A percentile compares a stretch with the other conserved stretches of the same genome.
Evolutionary conservation across 1,139 yeast genomes (phyloP).

Genomic region (Saccharomyces hybrid): DNA sequence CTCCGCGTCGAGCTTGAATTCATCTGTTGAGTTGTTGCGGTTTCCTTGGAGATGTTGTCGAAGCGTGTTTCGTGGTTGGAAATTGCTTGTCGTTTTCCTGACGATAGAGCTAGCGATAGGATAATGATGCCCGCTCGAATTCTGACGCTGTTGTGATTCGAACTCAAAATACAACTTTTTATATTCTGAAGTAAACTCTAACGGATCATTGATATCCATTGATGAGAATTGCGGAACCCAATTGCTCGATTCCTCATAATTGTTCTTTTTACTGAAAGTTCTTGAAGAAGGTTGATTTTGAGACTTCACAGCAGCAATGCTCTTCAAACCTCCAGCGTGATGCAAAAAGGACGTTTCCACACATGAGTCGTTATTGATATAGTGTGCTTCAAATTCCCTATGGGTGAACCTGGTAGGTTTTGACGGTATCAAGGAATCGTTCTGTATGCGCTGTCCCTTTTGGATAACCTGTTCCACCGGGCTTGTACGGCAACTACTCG

Average conservation of each 20-base stretch:
- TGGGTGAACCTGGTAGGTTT: conserved; percentile 2
- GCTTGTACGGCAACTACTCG: conserved; percentile 13
- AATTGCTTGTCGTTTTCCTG: background rate
- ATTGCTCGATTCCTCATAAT: background rate
- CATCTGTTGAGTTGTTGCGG: conserved; percentile 5
- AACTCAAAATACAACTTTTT: conserved; percentile 21
- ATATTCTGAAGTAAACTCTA: conserved; percentile 25
- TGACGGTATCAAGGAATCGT: conserved; percentile 1
- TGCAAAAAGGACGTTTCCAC: background rate
- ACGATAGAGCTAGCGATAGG: background rate
- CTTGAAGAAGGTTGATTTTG: background rate
- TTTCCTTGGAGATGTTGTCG: background rate
- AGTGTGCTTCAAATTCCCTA: background rate
- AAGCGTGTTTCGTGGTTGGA: background rate
- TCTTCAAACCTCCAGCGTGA: background rate
- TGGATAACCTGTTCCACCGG: conserved; percentile 16
- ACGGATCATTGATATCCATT: conserved; percentile 26
- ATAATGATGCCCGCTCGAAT: background rate
- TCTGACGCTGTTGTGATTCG: conserved; percentile 12
- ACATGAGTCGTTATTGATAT: background rate
- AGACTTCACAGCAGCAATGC: conserved; percentile 1
- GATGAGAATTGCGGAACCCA: conserved; percentile 25
- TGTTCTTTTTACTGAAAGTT: background rate
- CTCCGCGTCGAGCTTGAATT: conserved; percentile 14
- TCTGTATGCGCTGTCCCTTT: conserved; percentile 10